Conservation (phyloP, 1,284 basidiomycete species). For the Inonotus hispidus region DNA sequence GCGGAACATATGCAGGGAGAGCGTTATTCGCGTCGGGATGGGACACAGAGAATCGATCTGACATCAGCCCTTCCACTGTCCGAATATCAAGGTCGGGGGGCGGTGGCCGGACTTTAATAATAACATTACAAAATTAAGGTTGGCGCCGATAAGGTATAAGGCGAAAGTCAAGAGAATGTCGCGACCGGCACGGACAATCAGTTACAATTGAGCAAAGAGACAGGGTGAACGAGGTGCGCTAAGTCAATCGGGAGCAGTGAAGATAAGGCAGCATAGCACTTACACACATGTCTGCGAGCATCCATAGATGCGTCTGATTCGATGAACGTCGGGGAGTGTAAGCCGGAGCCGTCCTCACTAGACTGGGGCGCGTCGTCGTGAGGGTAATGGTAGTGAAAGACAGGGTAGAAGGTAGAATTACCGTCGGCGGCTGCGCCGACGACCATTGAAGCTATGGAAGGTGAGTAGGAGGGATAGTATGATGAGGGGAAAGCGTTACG, state of each 20-base stretch:
- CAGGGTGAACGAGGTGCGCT: not conserved
- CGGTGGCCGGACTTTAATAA: constrained; percentile 21
- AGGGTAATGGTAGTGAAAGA: constrained; percentile 41
- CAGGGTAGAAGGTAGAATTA: constrained; percentile 46
- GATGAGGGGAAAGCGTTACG: not conserved
- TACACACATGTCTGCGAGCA: constrained; percentile 42
- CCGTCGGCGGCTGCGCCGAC: constrained; percentile 33
- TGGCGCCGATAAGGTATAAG: constrained; percentile 18
- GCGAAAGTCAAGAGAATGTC: constrained; percentile 14
- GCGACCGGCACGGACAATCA: not conserved
- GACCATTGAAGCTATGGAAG: constrained; percentile 4
- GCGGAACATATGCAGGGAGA: not conserved
- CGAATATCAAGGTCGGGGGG: constrained; percentile 41
- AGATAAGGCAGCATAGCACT: constrained; percentile 26
- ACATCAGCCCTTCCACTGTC: constrained; percentile 39
- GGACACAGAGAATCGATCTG: constrained; percentile 38
- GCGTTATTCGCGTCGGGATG: constrained; percentile 17
- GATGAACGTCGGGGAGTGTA: constrained; percentile 57
- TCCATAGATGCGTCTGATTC: constrained; percentile 25
- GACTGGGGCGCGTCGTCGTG: constrained; percentile 61
- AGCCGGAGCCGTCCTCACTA: constrained; percentile 64
- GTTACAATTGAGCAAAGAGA: not conserved
- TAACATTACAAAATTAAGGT: constrained; percentile 14
- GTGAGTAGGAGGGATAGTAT: not conserved
- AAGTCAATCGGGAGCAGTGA: constrained; percentile 5